phyloP scores from a whole-genome alignment of 768 basidiomycete genomes.

The Galerina sulciceps region DNA sequence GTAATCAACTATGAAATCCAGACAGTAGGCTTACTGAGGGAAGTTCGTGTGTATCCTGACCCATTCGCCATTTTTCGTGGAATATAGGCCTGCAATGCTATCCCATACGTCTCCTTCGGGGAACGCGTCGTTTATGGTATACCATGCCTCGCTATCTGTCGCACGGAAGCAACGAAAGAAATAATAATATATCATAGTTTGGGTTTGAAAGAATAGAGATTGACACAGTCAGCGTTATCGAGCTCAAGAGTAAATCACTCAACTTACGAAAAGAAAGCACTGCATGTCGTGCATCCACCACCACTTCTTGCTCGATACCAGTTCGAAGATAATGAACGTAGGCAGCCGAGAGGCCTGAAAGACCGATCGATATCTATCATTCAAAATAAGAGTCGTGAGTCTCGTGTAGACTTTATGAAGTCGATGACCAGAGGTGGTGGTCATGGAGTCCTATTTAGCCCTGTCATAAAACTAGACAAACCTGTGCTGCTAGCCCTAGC shows the following conservation, averaged over 20 bases:
- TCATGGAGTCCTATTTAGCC: background rate
- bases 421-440: background rate
- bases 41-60: conserved; percentile 69
- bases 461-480: background rate
- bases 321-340: conserved; percentile 52
- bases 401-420: background rate
- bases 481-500: conserved; percentile 58
- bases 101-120: conserved; percentile 46
- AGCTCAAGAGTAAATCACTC: background rate
- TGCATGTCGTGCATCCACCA: conserved; percentile 60
- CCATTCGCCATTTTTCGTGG: conserved; percentile 51
- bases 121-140: conserved; percentile 44
- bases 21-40: conserved; percentile 49
- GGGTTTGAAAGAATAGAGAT: too few relatives aligned
- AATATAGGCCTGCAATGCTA: conserved; percentile 54
- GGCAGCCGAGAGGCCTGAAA: conserved; percentile 57
- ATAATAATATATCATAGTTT: background rate
- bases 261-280: conserved; percentile 55
- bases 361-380: conserved; percentile 31
- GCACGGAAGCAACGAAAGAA: background rate
- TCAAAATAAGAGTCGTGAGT: background rate
- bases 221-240: background rate
- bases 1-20: background rate
- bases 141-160: conserved; percentile 55
- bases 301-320: conserved; percentile 48